Conservation (phyloP, 2,329 filamentous ascomycete genomes). For the Pseudogymnoascus sp. region DNA sequence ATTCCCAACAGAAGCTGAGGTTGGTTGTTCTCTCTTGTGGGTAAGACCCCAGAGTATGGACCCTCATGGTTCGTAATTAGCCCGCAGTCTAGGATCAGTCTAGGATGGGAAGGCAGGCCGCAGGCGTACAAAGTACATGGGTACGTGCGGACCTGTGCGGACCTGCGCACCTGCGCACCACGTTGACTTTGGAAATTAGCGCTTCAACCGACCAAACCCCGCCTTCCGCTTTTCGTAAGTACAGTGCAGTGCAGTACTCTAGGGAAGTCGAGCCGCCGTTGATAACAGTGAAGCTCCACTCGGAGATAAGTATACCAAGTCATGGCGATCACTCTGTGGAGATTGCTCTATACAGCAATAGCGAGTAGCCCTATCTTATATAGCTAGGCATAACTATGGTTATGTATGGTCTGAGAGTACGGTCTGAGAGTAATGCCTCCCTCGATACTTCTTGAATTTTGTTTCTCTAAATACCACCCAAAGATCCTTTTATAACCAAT, state of each 20-base stretch:
- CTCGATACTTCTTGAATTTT: background rate
- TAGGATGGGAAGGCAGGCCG: conserved; percentile 5
- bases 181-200: background rate
- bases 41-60: conserved; percentile 4
- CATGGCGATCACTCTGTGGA: background rate
- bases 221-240: background rate
- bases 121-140: background rate
- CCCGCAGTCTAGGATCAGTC: background rate
- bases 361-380: background rate
- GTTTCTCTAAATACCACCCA: background rate
- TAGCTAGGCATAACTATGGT: background rate
- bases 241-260: background rate
- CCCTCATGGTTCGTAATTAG: conserved; percentile 7
- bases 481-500: background rate
- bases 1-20: conserved; percentile 9
- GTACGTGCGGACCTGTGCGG: background rate
- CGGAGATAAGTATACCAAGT: background rate
- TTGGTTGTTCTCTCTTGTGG: conserved; percentile 4
- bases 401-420: background rate
- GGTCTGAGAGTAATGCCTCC: background rate
- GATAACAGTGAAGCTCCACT: conserved; percentile 2
- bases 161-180: background rate
- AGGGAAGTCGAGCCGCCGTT: background rate
- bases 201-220: conserved; percentile 6
- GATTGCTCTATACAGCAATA: background rate